Base-by-base conservation (phyloP, 2,329 filamentous ascomycete genomes). In the Helotiales sp. region DNA sequence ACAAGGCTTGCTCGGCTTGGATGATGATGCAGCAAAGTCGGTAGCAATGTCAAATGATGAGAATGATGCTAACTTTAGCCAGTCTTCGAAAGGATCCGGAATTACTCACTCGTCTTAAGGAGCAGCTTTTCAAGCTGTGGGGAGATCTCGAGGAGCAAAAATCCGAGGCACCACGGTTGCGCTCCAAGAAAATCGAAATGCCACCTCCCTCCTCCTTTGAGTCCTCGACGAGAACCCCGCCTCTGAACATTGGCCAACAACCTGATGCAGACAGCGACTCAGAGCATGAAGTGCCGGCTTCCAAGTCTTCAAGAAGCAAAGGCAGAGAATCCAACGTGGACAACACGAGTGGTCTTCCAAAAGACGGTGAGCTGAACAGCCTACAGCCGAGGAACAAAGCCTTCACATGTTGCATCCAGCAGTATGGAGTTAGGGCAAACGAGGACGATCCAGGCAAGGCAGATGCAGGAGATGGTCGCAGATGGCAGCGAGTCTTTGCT, bases 121-220 rank as follows among this genome's bases (percentile, higher is more conserved):
- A 96, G 72, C 89, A 86, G 72, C 82, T 97, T 64, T 95, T 90
- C 76, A 81, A 87, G 40, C 82, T 97, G 1, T 98, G 95, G 94
- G 95, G 95, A 1, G 87, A 97, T 68, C 82, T 97, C 1, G 89
- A 94, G 75, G 93, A 97, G 76, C 78, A 81, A 57, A 93, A 91
- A 75, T 73, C 74, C 1, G 76, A 72, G n/a, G 73, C 77, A 1
- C 71, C 78, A 22, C 68, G 73, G 66, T 78, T 32, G 22, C 65
- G 59, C 49, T 4, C 22, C 5, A 30, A 32, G 17, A 55, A 22
- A 59, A 8, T 24, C 11, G 22, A 61, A 30, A 49, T 52, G n/a
- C n/a, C 40, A 17, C 59, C 66, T 40, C 45, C 63, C 17, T 71
- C 70, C 11, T 67, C 69, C 7, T 47, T 67, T 30, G 58, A 67